phyloP scores from a whole-genome alignment of 805 yeast genomes.

The Teunomyces aglyptinius region DNA sequence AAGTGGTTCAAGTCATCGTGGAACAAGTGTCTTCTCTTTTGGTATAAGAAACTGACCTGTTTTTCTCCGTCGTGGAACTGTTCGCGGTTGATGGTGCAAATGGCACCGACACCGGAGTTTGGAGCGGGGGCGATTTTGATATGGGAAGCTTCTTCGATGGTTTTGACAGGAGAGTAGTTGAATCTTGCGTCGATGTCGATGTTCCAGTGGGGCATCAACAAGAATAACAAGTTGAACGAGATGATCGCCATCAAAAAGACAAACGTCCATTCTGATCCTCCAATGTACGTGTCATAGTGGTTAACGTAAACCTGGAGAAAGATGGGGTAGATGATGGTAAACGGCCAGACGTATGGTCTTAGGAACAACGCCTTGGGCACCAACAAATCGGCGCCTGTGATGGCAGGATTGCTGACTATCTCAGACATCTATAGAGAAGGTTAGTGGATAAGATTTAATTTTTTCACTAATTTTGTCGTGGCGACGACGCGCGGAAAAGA shows the following conservation, averaged over 20 bases:
- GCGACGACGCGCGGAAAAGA: conserved; percentile 2
- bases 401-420: conserved; percentile 69
- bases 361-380: conserved; percentile 57
- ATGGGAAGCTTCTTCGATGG: conserved; percentile 63
- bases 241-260: conserved; percentile 74
- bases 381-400: conserved; percentile 70
- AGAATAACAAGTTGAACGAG: conserved; percentile 69
- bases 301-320: conserved; percentile 62
- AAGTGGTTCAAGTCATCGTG: conserved; percentile 54
- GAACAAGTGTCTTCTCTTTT: conserved; percentile 85
- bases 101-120: conserved; percentile 82
- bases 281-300: conserved; percentile 78
- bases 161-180: conserved; percentile 56
- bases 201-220: conserved; percentile 96
- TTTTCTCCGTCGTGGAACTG: conserved; percentile 53
- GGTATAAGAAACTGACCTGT: conserved; percentile 77
- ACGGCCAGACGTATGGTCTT: conserved; percentile 83
- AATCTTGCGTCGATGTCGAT: conserved; percentile 65
- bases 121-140: conserved; percentile 79
- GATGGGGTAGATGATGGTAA: conserved; percentile 71
- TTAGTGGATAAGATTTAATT: not conserved
- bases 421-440: conserved; percentile 26
- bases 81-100: conserved; percentile 60
- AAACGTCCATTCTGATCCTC: conserved; percentile 94
- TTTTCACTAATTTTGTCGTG: conserved; percentile 5